These are phyloP conservation scores for Gaertneriomyces sp. DNA, from an alignment of 192 early-diverging fungal genomes.

Conservation along the genomic window DNA sequence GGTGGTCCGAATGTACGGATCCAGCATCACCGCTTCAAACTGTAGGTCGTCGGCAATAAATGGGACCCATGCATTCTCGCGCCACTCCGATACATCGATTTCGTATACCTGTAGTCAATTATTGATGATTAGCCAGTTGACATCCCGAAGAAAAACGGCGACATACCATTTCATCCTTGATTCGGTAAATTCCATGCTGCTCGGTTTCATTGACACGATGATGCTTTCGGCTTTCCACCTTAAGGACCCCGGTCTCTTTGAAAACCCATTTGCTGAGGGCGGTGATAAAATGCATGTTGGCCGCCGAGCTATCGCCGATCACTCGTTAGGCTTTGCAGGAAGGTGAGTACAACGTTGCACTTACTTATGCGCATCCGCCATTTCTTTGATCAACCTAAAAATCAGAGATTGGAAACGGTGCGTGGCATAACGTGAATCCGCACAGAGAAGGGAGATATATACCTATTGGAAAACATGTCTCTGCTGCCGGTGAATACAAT, in stretches of 20 bases:
- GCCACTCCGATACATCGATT: slow-evolving; percentile 76
- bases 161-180: slow-evolving; percentile 82
- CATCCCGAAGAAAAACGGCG: background rate
- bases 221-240: slow-evolving; percentile 62
- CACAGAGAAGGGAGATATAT: slow-evolving; percentile 23
- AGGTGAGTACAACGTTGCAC: no score
- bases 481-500: slow-evolving; percentile 78
- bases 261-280: slow-evolving; percentile 86
- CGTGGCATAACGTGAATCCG: no score
- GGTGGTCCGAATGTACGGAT: slow-evolving; percentile 79
- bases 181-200: slow-evolving; percentile 79
- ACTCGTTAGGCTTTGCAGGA: no score
- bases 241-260: slow-evolving; percentile 85
- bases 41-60: slow-evolving; percentile 79
- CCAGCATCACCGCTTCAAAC: slow-evolving; percentile 93
- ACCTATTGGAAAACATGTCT: slow-evolving; percentile 78
- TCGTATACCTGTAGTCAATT: slow-evolving; percentile 61
- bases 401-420: no score
- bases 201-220: slow-evolving; percentile 63
- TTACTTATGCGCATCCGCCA: no score
- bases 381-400: no score
- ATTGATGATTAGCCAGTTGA: background rate
- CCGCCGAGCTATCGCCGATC: slow-evolving; percentile 25
- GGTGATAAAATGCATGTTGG: slow-evolving; percentile 70
- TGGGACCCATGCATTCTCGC: slow-evolving; percentile 76